Conservation (phyloP, 2,329 filamentous ascomycete species). For the Colletotrichum orchidophilum region DNA sequence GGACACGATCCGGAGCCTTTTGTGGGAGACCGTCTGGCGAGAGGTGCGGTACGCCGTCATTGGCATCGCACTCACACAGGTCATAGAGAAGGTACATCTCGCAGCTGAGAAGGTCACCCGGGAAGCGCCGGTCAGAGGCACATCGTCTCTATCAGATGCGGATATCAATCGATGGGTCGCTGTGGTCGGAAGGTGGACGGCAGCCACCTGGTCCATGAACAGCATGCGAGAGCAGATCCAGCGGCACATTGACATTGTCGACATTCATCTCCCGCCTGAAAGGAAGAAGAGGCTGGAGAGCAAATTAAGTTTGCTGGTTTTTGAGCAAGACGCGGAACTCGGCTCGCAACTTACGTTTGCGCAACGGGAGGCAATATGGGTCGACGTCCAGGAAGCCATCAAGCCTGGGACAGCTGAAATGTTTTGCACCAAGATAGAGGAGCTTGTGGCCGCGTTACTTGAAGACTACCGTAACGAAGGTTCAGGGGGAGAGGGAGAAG, state of each 20-base stretch:
- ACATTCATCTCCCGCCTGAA: slow-evolving; percentile 35
- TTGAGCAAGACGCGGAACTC: slow-evolving; percentile 32
- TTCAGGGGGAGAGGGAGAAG: slow-evolving; percentile 28
- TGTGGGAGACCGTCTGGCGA: slow-evolving; percentile 41
- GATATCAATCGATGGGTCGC: slow-evolving; percentile 30
- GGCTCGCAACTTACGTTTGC: slow-evolving; percentile 29
- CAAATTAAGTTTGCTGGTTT: slow-evolving; percentile 28
- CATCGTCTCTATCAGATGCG: background rate
- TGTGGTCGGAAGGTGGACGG: slow-evolving; percentile 34
- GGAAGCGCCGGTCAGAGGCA: background rate
- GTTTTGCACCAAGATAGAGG: slow-evolving; percentile 34
- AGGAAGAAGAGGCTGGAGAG: slow-evolving; percentile 29
- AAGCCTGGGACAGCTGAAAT: slow-evolving; percentile 35
- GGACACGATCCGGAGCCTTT: slow-evolving; percentile 37
- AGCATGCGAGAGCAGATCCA: slow-evolving; percentile 39
- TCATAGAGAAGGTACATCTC: slow-evolving; percentile 29
- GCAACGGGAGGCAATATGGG: slow-evolving; percentile 37
- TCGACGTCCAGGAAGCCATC: slow-evolving; percentile 36
- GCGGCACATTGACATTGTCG: slow-evolving; percentile 38
- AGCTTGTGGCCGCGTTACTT: slow-evolving; percentile 32
- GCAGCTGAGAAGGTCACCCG: slow-evolving; percentile 7
- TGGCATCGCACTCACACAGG: slow-evolving; percentile 35
- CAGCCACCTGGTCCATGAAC: slow-evolving; percentile 35
- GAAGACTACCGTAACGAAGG: slow-evolving; percentile 35
- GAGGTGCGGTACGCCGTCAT: slow-evolving; percentile 41